These are phyloP conservation scores for Panicum miliaceum DNA, from an alignment of 176 grass and related monocot species.

Conservation along the genomic window DNA sequence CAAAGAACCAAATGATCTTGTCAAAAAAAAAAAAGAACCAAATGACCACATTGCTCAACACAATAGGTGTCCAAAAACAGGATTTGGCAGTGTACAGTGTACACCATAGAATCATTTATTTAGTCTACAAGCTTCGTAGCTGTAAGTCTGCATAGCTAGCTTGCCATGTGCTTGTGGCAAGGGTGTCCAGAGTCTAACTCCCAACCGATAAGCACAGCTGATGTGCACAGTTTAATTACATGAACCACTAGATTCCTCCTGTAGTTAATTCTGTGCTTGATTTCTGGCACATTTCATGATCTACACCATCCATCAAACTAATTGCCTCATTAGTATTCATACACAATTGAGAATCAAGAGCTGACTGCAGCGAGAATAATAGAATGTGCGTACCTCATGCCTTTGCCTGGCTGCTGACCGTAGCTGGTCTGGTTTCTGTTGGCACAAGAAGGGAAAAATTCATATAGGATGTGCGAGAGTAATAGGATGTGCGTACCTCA, in stretches of 20 bases:
- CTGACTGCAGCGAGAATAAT: constrained; percentile 20
- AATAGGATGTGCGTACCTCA: background rate
- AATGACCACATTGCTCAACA: background rate
- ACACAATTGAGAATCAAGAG: constrained; percentile 16
- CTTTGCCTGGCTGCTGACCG: constrained; percentile 58
- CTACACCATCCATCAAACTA: background rate
- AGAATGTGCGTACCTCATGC: constrained; percentile 62
- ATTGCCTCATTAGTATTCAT: background rate
- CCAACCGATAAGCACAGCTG: background rate
- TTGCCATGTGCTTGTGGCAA: background rate
- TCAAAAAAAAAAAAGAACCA: background rate
- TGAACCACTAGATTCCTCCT: background rate
- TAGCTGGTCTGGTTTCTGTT: constrained; percentile 76
- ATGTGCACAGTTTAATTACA: background rate
- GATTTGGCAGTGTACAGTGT: background rate
- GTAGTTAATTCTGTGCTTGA: background rate
- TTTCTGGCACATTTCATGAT: constrained; percentile 16
- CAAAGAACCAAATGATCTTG: background rate
- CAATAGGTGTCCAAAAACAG: background rate
- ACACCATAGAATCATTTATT: background rate
- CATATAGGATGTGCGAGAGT: too few species aligned
- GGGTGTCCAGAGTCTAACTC: background rate
- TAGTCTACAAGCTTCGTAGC: background rate
- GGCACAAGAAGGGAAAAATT: constrained; percentile 27
- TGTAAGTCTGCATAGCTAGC: background rate